Percentiles rank a stretch among this genome's conserved stretches.
Evolutionary conservation across 768 basidiomycete genomes (phyloP).

Genomic region (Boletus edulis): DNA sequence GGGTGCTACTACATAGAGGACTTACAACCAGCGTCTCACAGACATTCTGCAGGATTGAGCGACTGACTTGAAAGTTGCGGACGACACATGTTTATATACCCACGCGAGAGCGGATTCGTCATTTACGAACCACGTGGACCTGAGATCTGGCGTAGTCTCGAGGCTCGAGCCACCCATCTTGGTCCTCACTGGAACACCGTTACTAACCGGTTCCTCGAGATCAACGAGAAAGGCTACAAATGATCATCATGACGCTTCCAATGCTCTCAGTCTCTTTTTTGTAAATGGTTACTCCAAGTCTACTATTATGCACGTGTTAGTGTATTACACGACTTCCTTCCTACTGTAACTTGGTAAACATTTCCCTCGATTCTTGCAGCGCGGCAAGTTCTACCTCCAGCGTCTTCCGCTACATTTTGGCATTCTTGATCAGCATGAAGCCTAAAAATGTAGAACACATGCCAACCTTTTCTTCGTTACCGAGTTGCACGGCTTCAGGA

Average conservation of each 20-base stretch:
- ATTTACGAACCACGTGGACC: no score
- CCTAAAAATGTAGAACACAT: neutral
- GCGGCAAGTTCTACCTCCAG: conserved; percentile 78
- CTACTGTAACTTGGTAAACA: conserved; percentile 70
- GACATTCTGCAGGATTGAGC: neutral
- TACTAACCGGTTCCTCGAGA: no score
- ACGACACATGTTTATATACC: no score
- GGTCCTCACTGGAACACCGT: no score
- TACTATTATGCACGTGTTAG: no score
- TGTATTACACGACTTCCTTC: neutral
- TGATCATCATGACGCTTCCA: no score
- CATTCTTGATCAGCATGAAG: neutral
- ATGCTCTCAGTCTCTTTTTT: no score
- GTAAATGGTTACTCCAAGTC: no score
- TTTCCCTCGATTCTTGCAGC: conserved; percentile 65
- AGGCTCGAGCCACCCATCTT: no score
- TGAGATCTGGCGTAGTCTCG: no score
- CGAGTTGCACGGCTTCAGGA: conserved; percentile 68
- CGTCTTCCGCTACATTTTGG: conserved; percentile 26
- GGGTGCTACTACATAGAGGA: neutral
- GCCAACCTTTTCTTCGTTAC: conserved; percentile 79
- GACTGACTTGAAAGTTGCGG: neutral
- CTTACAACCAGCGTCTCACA: neutral
- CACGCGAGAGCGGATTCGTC: no score
- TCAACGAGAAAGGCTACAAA: no score